Percentiles rank a stretch among this genome's conserved stretches.
Evolutionary conservation across 306 rosid species (phyloP).

Genomic region (Cicer pinnatifidum): DNA sequence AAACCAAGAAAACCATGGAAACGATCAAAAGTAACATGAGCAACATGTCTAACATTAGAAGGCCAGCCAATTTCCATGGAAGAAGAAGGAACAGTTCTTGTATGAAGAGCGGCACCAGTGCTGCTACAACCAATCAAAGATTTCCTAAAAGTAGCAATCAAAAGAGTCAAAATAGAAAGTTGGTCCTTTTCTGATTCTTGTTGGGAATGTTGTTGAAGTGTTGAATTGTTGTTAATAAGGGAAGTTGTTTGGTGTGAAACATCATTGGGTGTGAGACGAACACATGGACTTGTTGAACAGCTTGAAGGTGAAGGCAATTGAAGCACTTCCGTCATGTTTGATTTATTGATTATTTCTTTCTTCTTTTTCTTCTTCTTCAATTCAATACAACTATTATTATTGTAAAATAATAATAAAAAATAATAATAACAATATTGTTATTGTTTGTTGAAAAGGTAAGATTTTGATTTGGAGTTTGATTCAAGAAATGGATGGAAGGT

Average conservation of each 20-base stretch:
- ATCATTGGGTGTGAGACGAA: conserved; percentile 46
- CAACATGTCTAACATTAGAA: conserved; percentile 87
- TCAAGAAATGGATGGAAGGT: conserved; percentile 77
- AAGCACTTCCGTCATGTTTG: conserved; percentile 78
- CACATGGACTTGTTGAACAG: conserved; percentile 58
- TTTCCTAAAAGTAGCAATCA: conserved; percentile 78
- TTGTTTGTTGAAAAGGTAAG: conserved; percentile 42
- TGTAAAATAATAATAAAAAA: no score
- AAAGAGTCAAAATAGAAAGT: conserved; percentile 70
- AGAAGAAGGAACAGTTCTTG: conserved; percentile 50
- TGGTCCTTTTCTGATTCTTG: conserved; percentile 79
- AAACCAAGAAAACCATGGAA: conserved; percentile 97
- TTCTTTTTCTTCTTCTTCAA: neutral
- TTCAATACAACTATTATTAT: no score
- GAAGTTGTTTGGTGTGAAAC: conserved; percentile 50
- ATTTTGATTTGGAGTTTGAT: conserved; percentile 53
- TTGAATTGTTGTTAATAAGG: conserved; percentile 51
- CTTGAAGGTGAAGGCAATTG: conserved; percentile 91
- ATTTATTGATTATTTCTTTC: neutral
- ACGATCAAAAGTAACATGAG: conserved; percentile 96
- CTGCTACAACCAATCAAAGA: conserved; percentile 81
- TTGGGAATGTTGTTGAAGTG: neutral
- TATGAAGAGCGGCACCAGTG: neutral
- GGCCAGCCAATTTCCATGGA: conserved; percentile 99
- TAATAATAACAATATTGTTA: neutral